Evolutionary conservation across 805 yeast species (phyloP).

Genomic region (Lachancea sp.): DNA sequence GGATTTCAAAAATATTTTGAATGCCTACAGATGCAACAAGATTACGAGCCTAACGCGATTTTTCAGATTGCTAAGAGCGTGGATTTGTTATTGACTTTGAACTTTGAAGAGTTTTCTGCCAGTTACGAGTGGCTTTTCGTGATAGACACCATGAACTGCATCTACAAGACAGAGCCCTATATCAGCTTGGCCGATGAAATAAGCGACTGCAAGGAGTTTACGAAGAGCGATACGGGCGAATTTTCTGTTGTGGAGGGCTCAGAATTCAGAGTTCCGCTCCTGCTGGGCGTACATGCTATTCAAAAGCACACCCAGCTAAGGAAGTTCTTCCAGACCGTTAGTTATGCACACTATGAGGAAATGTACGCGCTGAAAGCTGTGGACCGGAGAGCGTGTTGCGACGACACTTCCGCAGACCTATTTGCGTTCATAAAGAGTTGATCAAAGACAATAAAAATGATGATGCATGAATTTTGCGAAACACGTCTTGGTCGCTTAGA

Average conservation of each 20-base stretch:
- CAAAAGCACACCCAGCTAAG: slow-evolving; percentile 22
- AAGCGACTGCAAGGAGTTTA: slow-evolving; percentile 34
- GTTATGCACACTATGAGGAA: slow-evolving; percentile 34
- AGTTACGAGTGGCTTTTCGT: slow-evolving; percentile 80
- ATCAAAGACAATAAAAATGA: neutral
- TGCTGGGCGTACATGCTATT: slow-evolving; percentile 23
- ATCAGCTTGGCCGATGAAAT: slow-evolving; percentile 43
- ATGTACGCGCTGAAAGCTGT: slow-evolving; percentile 45
- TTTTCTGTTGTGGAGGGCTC: slow-evolving; percentile 15
- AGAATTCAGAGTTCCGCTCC: slow-evolving; percentile 24
- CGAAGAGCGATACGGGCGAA: slow-evolving; percentile 15
- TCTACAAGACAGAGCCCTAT: slow-evolving; percentile 35
- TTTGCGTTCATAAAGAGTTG: slow-evolving; percentile 19
- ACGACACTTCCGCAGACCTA: slow-evolving; percentile 56
- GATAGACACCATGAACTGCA: slow-evolving; percentile 56
- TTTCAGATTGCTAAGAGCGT: slow-evolving; percentile 68
- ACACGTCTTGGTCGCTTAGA: too few relatives aligned
- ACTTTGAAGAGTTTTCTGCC: slow-evolving; percentile 69
- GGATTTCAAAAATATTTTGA: slow-evolving; percentile 29
- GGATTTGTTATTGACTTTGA: slow-evolving; percentile 63
- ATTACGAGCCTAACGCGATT: slow-evolving; percentile 30
- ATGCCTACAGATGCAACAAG: slow-evolving; percentile 22
- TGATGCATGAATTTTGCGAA: neutral
- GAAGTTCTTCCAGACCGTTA: slow-evolving; percentile 24
- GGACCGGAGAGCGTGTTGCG: slow-evolving; percentile 43